A percentile compares a stretch with the other conserved stretches of the same genome.
These are phyloP conservation scores for Tetrapisispora arboricola DNA, from an alignment of 805 yeast species.

Conservation along the genomic window DNA sequence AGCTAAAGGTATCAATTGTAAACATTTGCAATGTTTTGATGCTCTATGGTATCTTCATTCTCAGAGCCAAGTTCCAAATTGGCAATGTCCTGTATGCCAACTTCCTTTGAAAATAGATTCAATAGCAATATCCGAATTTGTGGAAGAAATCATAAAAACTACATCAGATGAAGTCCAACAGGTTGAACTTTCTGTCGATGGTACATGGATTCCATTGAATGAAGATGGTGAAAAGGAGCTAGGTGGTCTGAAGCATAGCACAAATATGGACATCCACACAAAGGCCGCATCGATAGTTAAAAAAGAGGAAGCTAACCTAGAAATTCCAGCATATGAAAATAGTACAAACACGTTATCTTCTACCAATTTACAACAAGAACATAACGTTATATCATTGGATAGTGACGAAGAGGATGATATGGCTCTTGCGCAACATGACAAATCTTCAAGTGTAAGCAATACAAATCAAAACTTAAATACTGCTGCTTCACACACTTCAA, in stretches of 20 bases:
- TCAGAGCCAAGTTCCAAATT: conserved; percentile 71
- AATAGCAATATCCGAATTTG: conserved; percentile 66
- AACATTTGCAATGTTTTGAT: conserved; percentile 85
- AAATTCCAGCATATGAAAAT: no score
- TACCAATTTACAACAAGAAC: conserved; percentile 10
- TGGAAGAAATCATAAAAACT: conserved; percentile 45
- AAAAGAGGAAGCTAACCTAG: neutral
- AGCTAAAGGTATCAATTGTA: conserved; percentile 56
- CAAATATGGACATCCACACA: no score
- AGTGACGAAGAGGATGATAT: conserved; percentile 28
- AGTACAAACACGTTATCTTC: no score
- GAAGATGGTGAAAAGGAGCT: conserved; percentile 14
- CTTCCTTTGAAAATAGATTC: conserved; percentile 41
- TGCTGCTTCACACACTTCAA: no score
- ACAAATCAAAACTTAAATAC: no score
- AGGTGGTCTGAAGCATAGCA: neutral
- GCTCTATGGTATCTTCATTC: conserved; percentile 60
- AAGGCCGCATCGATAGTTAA: neutral
- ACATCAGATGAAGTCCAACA: conserved; percentile 50
- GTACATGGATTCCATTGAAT: conserved; percentile 50
- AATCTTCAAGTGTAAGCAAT: no score
- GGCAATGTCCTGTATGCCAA: conserved; percentile 84
- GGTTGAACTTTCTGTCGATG: conserved; percentile 60
- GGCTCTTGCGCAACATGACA: neutral
- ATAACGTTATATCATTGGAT: conserved; percentile 41